Evolutionary conservation across 192 early-diverging fungal species (phyloP).

Genomic region (Coemansia sp.): DNA sequence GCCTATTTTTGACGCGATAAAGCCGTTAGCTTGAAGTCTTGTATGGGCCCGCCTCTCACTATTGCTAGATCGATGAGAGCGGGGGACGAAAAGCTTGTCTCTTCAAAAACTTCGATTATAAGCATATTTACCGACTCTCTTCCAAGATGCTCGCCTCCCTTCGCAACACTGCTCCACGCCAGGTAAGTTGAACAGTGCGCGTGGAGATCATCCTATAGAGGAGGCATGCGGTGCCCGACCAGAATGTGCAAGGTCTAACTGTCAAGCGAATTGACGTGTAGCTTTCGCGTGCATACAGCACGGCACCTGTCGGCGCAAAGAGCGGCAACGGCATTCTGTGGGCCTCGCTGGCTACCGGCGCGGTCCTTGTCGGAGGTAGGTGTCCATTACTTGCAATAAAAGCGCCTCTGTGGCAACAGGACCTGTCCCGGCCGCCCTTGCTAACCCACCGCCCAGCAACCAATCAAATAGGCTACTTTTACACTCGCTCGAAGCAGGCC

Average conservation of each 20-base stretch:
- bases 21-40: not conserved
- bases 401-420: not conserved
- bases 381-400: not conserved
- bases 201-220: not conserved
- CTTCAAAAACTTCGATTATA: not conserved
- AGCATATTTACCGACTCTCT: not conserved
- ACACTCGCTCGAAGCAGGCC: conserved; percentile 32
- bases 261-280: conserved; percentile 8
- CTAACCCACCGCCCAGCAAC: not conserved
- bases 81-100: not conserved
- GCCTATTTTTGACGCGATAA: not conserved
- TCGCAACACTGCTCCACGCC: conserved; percentile 37
- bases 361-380: conserved; percentile 50
- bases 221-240: not conserved
- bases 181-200: conserved; percentile 19
- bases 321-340: conserved; percentile 35
- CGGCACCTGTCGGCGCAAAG: conserved; percentile 18
- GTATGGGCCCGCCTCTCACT: not conserved
- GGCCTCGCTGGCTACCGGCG: conserved; percentile 46
- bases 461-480: conserved; percentile 42
- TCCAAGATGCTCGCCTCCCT: conserved; percentile 38
- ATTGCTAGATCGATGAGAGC: not conserved
- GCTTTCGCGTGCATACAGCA: conserved; percentile 49
- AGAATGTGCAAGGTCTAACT: not conserved
- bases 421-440: not conserved